Conservation (phyloP, 1,284 basidiomycete genomes). For the Moesziomyces parantarcticus region DNA sequence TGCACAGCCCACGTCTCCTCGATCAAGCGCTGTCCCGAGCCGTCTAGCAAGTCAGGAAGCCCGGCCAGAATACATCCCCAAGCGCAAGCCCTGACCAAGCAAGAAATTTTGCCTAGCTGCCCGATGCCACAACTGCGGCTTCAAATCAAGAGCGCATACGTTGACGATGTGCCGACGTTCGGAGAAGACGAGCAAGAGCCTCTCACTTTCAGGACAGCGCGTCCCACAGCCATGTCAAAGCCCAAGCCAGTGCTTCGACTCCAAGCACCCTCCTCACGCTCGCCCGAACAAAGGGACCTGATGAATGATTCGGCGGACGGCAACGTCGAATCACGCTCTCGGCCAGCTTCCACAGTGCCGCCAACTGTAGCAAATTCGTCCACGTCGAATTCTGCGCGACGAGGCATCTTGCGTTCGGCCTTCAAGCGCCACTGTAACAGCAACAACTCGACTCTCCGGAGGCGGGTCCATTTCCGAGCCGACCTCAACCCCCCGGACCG, state of each 20-base stretch:
- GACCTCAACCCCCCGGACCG: neutral
- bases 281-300: conserved; percentile 4
- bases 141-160: conserved; percentile 9
- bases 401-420: too few species aligned
- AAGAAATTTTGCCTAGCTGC: neutral
- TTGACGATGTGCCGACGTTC: conserved; percentile 17
- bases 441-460: neutral
- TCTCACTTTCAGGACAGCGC: conserved; percentile 7
- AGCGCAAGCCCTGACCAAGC: neutral
- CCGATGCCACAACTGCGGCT: conserved; percentile 1
- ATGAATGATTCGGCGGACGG: neutral
- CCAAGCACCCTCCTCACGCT: neutral
- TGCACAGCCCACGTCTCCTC: too few species aligned
- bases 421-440: neutral
- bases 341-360: conserved; percentile 1
- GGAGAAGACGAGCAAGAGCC: neutral
- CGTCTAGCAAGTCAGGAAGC: neutral
- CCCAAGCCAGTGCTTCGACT: conserved; percentile 11
- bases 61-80: neutral
- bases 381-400: too few species aligned
- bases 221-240: neutral
- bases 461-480: neutral
- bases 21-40: too few species aligned
- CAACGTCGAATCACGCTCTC: neutral
- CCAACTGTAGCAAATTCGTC: too few species aligned